These are phyloP conservation scores for Mycosphaerella arachidis DNA, from an alignment of 2,329 filamentous ascomycete species.

Conservation along the genomic window DNA sequence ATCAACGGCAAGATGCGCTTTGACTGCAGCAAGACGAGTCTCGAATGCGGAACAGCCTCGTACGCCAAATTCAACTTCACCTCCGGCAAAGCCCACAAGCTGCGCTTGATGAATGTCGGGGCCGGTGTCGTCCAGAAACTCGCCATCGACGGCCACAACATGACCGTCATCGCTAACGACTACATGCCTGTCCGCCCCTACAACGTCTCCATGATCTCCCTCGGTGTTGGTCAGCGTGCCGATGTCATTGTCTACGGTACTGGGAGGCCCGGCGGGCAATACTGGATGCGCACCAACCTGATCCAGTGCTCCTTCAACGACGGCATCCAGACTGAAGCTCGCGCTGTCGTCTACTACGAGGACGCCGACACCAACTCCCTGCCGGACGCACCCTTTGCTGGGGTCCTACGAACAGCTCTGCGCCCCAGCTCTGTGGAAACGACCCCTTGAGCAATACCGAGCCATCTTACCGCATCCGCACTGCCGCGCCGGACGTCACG, in stretches of 20 bases:
- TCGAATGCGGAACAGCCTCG: conserved; percentile 11
- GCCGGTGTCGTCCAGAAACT: conserved; percentile 40
- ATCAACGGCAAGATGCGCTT: conserved; percentile 23
- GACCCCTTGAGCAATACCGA: conserved; percentile 51
- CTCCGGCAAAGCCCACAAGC: conserved; percentile 37
- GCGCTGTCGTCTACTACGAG: conserved; percentile 63
- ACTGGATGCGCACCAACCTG: conserved; percentile 33
- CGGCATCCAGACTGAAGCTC: conserved; percentile 34
- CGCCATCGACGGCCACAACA: conserved; percentile 44
- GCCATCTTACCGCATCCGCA: conserved; percentile 49
- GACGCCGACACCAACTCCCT: conserved; percentile 44
- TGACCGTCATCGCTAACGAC: conserved; percentile 41
- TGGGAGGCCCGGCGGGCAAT: conserved; percentile 21
- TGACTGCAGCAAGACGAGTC: conserved; percentile 23
- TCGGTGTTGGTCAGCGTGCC: conserved; percentile 55
- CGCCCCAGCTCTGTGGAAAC: conserved; percentile 46
- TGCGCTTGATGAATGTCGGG: conserved; percentile 40
- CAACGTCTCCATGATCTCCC: conserved; percentile 39
- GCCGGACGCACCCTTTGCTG: conserved; percentile 45
- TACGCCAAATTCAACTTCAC: conserved; percentile 35
- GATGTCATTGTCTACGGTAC: conserved; percentile 41
- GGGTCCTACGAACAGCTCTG: conserved; percentile 20
- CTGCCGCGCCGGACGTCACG: conserved; percentile 28
- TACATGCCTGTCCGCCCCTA: conserved; percentile 40
- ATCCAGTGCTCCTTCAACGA: conserved; percentile 13